These are phyloP conservation scores for Apiospora marii DNA, from an alignment of 2,329 filamentous ascomycete genomes.

Conservation along the genomic window DNA sequence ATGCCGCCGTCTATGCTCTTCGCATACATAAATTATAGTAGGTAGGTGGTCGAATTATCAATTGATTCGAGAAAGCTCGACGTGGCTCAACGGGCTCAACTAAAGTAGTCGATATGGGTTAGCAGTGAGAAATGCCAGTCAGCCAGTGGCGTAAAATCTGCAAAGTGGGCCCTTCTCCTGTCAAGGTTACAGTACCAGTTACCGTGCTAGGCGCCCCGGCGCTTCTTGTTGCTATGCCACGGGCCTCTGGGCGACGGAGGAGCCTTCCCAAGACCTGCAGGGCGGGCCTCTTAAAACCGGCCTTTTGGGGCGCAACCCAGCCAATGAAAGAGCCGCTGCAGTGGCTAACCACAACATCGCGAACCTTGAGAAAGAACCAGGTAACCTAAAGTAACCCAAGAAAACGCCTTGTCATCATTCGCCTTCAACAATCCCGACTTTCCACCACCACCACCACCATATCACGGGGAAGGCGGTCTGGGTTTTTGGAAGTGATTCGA, in stretches of 20 bases:
- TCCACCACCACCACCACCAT: constrained; percentile 17
- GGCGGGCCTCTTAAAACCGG: constrained; percentile 12
- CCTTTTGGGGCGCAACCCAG: constrained; percentile 29
- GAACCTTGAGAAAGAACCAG: constrained; percentile 32
- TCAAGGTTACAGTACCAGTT: background rate
- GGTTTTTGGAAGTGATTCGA: constrained; percentile 7
- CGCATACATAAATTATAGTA: background rate
- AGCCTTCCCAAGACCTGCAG: constrained; percentile 13
- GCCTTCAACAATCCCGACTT: constrained; percentile 19
- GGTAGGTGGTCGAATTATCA: constrained; percentile 28
- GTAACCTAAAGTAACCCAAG: constrained; percentile 31
- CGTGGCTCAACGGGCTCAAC: background rate
- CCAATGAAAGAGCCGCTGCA: constrained; percentile 46
- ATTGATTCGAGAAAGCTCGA: constrained; percentile 22
- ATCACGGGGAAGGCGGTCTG: constrained; percentile 15
- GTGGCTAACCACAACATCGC: constrained; percentile 52
- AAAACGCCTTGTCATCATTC: constrained; percentile 31
- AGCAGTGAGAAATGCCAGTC: background rate
- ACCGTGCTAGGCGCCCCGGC: background rate
- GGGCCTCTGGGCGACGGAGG: constrained; percentile 16
- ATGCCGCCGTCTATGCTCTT: background rate
- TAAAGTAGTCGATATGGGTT: background rate
- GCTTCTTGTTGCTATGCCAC: constrained; percentile 18
- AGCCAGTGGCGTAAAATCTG: constrained; percentile 8
- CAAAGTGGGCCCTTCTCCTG: background rate